phyloP scores from a whole-genome alignment of 2,329 filamentous ascomycete species.

The Colletotrichum australisinense region DNA sequence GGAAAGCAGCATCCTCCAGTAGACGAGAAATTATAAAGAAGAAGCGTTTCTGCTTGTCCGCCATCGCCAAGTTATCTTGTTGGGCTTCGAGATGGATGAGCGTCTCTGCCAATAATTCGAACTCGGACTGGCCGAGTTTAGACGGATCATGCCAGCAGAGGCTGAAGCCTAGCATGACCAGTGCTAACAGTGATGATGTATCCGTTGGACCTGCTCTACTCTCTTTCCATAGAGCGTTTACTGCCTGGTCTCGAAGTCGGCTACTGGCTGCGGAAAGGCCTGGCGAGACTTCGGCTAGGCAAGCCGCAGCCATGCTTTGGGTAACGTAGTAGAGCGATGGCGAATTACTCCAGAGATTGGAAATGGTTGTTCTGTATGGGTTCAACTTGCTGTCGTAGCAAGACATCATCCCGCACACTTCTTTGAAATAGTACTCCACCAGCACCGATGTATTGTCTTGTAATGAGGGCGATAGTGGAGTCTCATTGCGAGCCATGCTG shows the following conservation, averaged over 20 bases:
- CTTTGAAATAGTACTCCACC: slow-evolving; percentile 73
- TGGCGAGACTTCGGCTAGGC: slow-evolving; percentile 44
- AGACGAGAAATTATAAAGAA: slow-evolving; percentile 42
- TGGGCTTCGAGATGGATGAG: not conserved
- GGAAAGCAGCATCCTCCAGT: slow-evolving; percentile 42
- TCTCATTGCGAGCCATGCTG: not conserved
- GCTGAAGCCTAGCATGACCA: slow-evolving; percentile 69
- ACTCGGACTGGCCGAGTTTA: slow-evolving; percentile 56
- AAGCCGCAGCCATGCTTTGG: slow-evolving; percentile 41
- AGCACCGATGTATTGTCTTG: slow-evolving; percentile 58
- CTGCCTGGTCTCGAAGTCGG: slow-evolving; percentile 59
- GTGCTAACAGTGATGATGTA: slow-evolving; percentile 66
- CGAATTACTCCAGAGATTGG: slow-evolving; percentile 51
- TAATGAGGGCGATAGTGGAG: not conserved
- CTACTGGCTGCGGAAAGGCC: slow-evolving; percentile 59
- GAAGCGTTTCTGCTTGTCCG: slow-evolving; percentile 39
- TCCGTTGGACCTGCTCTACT: slow-evolving; percentile 58
- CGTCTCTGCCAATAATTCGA: not conserved
- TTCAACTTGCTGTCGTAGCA: slow-evolving; percentile 73
- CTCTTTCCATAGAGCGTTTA: slow-evolving; percentile 62
- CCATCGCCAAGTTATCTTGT: slow-evolving; percentile 6
- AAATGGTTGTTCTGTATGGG: slow-evolving; percentile 69
- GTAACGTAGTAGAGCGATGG: slow-evolving; percentile 38
- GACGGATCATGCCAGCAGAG: slow-evolving; percentile 69
- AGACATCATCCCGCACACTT: slow-evolving; percentile 71